phyloP scores from a whole-genome alignment of 257 asterid genomes.

The Solanum sparsipilum region DNA sequence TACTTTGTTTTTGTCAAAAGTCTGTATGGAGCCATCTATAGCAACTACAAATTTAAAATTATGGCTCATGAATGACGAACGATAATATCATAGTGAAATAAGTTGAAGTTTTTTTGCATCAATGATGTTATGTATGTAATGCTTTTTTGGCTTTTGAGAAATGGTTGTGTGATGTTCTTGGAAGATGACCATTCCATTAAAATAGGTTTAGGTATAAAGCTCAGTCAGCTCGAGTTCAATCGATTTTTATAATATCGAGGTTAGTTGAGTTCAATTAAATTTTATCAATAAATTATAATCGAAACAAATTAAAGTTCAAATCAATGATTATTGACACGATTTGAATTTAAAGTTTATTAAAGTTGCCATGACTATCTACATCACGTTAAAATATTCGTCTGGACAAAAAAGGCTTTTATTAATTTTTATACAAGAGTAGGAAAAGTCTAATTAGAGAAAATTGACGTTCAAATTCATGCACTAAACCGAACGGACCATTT shows the following conservation, averaged over 20 bases:
- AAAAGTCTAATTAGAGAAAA: neutral
- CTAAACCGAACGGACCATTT: neutral
- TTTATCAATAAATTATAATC: neutral
- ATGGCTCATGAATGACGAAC: neutral
- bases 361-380: neutral
- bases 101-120: neutral
- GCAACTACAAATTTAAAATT: neutral
- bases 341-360: neutral
- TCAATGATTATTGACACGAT: neutral
- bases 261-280: neutral
- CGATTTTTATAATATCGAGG: neutral
- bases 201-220: neutral
- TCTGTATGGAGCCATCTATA: neutral
- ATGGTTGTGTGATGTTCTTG: neutral
- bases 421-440: neutral
- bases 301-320: accelerated
- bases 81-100: neutral
- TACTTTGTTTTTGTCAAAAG: neutral
- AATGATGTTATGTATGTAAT: neutral
- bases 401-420: neutral
- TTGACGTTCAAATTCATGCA: neutral
- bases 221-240: neutral
- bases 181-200: neutral
- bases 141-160: neutral
- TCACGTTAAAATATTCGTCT: neutral